A percentile compares a stretch with the other conserved stretches of the same genome.
These are phyloP conservation scores for Infundibulicybe gibba DNA, from an alignment of 768 basidiomycete genomes.

Conservation along the genomic window DNA sequence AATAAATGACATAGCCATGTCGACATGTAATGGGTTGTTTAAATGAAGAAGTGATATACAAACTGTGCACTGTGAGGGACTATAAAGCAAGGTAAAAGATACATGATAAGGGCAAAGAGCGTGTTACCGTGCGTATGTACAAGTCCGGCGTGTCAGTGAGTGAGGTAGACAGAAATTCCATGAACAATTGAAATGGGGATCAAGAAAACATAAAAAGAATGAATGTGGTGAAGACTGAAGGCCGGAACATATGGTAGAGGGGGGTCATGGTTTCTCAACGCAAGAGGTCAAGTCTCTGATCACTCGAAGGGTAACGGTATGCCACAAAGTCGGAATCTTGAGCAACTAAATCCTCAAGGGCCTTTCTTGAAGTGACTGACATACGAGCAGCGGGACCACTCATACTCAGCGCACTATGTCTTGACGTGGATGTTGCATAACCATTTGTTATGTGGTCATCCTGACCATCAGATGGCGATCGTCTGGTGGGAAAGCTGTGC, in stretches of 20 bases:
- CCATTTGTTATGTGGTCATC: constrained; percentile 44
- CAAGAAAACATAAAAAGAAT: constrained; percentile 7
- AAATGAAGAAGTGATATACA: too few species aligned
- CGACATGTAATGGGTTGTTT: too few species aligned
- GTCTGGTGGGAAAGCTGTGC: constrained; percentile 48
- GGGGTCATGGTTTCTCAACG: constrained; percentile 27
- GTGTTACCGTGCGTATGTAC: constrained; percentile 9
- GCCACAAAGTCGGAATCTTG: constrained; percentile 84
- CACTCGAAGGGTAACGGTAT: constrained; percentile 81
- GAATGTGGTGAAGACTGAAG: too few species aligned
- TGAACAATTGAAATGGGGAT: constrained; percentile 10
- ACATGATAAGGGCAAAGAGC: not conserved
- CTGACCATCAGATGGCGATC: constrained; percentile 41
- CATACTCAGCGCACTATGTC: constrained; percentile 44
- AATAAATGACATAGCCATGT: too few species aligned
- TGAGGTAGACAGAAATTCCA: constrained; percentile 10
- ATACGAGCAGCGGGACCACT: constrained; percentile 42
- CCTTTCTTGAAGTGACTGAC: constrained; percentile 66
- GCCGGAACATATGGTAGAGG: not conserved
- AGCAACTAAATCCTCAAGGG: constrained; percentile 76
- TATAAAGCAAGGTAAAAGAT: too few species aligned
- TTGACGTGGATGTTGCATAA: constrained; percentile 47
- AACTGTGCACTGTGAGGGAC: too few species aligned
- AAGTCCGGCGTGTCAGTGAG: constrained; percentile 13
- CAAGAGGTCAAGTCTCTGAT: constrained; percentile 63